Conservation (phyloP, 495 filamentous ascomycete species). For the Alectoria sarmentosa region DNA sequence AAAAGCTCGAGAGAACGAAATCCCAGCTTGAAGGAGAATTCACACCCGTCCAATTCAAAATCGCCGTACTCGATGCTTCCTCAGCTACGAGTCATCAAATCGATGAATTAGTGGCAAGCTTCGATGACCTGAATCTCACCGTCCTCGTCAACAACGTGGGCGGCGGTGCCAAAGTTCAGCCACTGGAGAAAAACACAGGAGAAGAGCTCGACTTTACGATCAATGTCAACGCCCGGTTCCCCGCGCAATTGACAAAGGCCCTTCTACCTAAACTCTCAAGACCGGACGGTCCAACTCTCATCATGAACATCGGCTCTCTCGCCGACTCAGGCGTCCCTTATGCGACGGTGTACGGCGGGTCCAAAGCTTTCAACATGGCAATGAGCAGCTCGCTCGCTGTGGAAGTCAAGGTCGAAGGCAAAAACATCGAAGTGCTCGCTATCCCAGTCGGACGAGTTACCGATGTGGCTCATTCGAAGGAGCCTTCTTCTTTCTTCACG, state of each 20-base stretch:
- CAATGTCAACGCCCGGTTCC: constrained; percentile 37
- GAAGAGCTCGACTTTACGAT: constrained; percentile 29
- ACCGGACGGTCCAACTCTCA: constrained; percentile 29
- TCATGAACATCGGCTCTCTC: constrained; percentile 40
- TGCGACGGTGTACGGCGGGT: constrained; percentile 41
- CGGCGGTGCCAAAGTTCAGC: constrained; percentile 24
- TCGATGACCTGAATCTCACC: constrained; percentile 28
- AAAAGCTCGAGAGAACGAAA: constrained; percentile 37
- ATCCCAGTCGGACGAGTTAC: constrained; percentile 12
- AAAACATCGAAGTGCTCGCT: constrained; percentile 6
- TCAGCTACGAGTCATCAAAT: constrained; percentile 24
- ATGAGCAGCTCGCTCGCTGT: constrained; percentile 32
- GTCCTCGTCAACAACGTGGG: constrained; percentile 48
- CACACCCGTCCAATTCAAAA: constrained; percentile 28
- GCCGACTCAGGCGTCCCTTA: constrained; percentile 28
- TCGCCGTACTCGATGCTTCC: constrained; percentile 34
- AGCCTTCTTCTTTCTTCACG: constrained; percentile 1
- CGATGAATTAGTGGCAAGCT: constrained; percentile 18
- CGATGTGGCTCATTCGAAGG: not conserved
- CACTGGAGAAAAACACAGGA: constrained; percentile 24
- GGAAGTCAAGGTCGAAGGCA: constrained; percentile 13
- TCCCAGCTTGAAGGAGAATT: constrained; percentile 29
- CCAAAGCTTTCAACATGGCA: constrained; percentile 41
- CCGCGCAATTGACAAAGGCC: constrained; percentile 37
- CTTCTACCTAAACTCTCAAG: constrained; percentile 32